Base-by-base conservation (phyloP, 2,329 filamentous ascomycete genomes). In the Setomelanomma holmii region DNA sequence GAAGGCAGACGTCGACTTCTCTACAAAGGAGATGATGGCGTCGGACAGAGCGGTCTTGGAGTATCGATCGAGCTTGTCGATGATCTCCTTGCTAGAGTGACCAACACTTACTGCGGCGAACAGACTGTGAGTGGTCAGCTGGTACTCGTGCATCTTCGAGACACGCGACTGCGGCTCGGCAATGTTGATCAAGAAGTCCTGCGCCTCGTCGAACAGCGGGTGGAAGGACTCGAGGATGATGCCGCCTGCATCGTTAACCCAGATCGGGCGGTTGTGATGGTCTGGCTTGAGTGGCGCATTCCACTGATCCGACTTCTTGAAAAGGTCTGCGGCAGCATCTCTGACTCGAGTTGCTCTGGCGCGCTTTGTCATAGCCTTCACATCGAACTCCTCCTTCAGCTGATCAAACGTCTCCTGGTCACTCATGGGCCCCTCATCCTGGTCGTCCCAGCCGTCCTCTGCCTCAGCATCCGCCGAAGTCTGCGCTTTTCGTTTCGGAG, bases 161-260 rank as follows among this genome's bases (percentile, higher is more conserved):
- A 95, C 93, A 53, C 93, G 87, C 30, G 93, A 97, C 53, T 93
- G 82, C 16, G 93, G 95, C 78, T 99, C 93, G 57, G 93, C 91
- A 63, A 99, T 93, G 40, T 95, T 96, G 66, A 96, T 96, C 53
- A 99, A 81, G 72, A 99, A 96, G 73, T 96, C 92, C 71, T 96
- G 92, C 0, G 91, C 93, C 68, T 93, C 89, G 51, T 89, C 84
- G 51, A 93, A 92, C 50, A 95, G 81, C 2, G 93, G 90, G 45
- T 90, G 93, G 78, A 97, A 98, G 64, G 92, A 96, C 80, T 99
- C 93, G 38, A 98, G 82, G 23, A 96, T 95, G 69, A 98, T 95
- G 58, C 89, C 87, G 30, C 90, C 92, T 40, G 88, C 81, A 2
- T 92, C 90, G 72, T 97, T 92, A 63, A 99, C 95, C 91, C 92